Percentiles rank a stretch among this genome's conserved stretches.
phyloP scores from a whole-genome alignment of 2,329 filamentous ascomycete genomes.

The Aureobasidium sp. region DNA sequence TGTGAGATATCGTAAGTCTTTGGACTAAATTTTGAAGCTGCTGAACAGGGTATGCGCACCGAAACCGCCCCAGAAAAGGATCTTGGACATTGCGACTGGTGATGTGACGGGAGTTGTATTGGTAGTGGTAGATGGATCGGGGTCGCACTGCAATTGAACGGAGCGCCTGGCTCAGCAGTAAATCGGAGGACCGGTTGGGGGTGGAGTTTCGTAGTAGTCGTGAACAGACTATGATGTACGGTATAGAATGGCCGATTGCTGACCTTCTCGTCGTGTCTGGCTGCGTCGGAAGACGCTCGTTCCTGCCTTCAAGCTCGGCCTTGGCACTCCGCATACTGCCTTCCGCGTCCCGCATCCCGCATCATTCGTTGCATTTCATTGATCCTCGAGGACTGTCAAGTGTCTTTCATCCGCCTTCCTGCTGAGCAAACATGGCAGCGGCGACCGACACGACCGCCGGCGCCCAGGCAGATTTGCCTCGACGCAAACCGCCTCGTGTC shows the following conservation, averaged over 20 bases:
- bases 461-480: constrained; percentile 17
- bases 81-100: constrained; percentile 30
- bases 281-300: not conserved
- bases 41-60: constrained; percentile 43
- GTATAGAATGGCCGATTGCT: not conserved
- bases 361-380: too few species aligned
- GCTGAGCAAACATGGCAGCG: constrained; percentile 14
- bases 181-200: not conserved
- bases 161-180: constrained; percentile 3
- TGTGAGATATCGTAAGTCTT: constrained; percentile 32
- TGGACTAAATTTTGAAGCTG: not conserved
- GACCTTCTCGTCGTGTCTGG: constrained; percentile 6
- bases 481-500: constrained; percentile 57
- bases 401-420: not conserved
- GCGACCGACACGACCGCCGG: constrained; percentile 8
- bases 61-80: constrained; percentile 84
- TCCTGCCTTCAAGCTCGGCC: constrained; percentile 6
- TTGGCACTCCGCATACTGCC: not conserved
- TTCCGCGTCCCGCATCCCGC: not conserved
- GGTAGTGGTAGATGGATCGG: not conserved
- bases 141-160: not conserved
- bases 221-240: not conserved
- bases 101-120: not conserved
- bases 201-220: not conserved
- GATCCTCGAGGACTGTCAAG: too few species aligned